A percentile compares a stretch with the other conserved stretches of the same genome.
Conservation (phyloP, 75 land plant genomes). For the Azolla pinnata region DNA sequence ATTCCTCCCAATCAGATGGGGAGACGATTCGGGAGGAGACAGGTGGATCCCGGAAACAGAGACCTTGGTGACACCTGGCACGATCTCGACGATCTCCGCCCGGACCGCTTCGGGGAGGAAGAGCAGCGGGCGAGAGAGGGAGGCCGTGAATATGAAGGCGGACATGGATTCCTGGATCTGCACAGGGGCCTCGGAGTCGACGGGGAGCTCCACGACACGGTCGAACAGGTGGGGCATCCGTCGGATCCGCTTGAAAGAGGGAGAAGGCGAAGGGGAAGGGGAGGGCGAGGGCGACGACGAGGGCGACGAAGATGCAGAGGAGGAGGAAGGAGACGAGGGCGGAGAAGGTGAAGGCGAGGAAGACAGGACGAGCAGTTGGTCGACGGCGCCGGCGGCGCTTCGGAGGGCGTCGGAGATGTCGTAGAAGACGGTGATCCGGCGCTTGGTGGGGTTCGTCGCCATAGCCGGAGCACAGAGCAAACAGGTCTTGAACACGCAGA, state of each 20-base stretch:
- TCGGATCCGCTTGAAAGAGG: constrained; percentile 44
- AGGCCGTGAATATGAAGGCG: constrained; percentile 36
- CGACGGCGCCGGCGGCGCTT: too few relatives aligned
- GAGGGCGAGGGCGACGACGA: constrained; percentile 8
- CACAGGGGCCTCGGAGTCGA: constrained; percentile 56
- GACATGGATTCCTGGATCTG: constrained; percentile 33
- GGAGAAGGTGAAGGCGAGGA: too few relatives aligned
- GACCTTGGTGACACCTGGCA: constrained; percentile 59
- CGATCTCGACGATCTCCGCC: constrained; percentile 34
- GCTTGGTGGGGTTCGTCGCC: too few relatives aligned
- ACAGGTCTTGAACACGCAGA: too few relatives aligned
- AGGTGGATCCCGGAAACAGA: constrained; percentile 7
- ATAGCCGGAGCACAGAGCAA: too few relatives aligned
- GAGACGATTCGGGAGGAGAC: too few relatives aligned
- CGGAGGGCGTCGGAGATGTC: too few relatives aligned
- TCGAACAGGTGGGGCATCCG: constrained; percentile 71
- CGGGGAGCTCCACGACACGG: constrained; percentile 60
- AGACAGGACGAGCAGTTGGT: too few relatives aligned
- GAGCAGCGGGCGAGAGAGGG: constrained; percentile 15
- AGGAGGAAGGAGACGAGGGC: too few relatives aligned
- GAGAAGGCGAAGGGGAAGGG: background rate
- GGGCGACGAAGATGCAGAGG: too few relatives aligned
- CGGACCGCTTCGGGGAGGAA: constrained; percentile 22
- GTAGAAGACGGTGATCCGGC: too few relatives aligned
- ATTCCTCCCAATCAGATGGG: too few relatives aligned